A percentile compares a stretch with the other conserved stretches of the same genome.
Conservation (phyloP, 768 basidiomycete genomes). For the Termitomyces sp. region DNA sequence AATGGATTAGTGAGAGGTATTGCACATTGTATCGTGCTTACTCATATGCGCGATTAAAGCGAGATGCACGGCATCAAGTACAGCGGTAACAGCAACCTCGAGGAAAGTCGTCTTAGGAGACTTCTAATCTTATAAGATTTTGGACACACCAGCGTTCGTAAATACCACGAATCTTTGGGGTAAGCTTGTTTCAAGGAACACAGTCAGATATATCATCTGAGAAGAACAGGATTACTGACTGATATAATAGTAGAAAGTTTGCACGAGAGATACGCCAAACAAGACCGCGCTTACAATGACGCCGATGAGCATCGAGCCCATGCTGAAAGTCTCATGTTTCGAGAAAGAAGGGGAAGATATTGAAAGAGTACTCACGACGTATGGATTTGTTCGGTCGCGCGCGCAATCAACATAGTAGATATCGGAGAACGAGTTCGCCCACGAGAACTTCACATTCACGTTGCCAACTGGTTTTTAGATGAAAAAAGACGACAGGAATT, state of each 20-base stretch:
- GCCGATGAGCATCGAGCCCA: constrained; percentile 16
- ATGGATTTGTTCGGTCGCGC: constrained; percentile 5
- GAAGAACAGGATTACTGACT: constrained; percentile 2
- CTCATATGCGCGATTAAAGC: constrained; percentile 40
- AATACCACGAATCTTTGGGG: constrained; percentile 14
- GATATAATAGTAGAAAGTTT: constrained; percentile 16
- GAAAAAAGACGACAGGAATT: neutral
- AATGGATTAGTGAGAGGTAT: neutral
- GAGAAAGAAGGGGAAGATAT: neutral
- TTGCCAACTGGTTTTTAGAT: neutral
- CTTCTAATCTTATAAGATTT: neutral
- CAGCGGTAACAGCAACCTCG: constrained; percentile 34
- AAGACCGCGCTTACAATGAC: constrained; percentile 16
- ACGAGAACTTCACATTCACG: neutral
- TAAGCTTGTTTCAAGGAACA: constrained; percentile 6
- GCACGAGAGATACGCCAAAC: constrained; percentile 15
- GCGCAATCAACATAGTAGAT: constrained; percentile 1
- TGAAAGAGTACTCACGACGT: constrained; percentile 8
- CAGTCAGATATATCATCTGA: neutral
- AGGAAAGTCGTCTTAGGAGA: neutral
- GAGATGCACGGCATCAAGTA: constrained; percentile 45
- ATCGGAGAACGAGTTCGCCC: neutral
- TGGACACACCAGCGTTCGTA: constrained; percentile 8
- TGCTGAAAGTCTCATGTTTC: constrained; percentile 2
- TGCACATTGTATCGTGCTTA: constrained; percentile 14